A percentile compares a stretch with the other conserved stretches of the same genome.
Conservation (phyloP, 768 basidiomycete genomes). For the Cyclocybe aegerita region DNA sequence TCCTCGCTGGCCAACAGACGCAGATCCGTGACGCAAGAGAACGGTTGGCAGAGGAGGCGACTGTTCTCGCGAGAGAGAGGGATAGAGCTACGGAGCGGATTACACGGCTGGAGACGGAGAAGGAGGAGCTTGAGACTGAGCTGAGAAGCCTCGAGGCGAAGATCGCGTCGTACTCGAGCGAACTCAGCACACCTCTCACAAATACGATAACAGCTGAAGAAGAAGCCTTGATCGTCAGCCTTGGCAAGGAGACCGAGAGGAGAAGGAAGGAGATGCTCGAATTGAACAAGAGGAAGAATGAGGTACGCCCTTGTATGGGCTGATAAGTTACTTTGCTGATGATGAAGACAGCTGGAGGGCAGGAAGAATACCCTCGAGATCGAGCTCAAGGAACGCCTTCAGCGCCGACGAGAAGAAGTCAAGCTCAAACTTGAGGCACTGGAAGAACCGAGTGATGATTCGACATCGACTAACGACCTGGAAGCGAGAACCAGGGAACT, state of each 20-base stretch:
- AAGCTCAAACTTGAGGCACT: slow-evolving; percentile 72
- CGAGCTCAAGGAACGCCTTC: slow-evolving; percentile 87
- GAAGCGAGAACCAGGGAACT: slow-evolving; percentile 72
- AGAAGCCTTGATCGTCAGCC: slow-evolving; percentile 55
- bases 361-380: slow-evolving; percentile 85
- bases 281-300: slow-evolving; percentile 62
- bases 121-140: slow-evolving; percentile 75
- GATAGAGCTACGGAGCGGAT: too few relatives aligned
- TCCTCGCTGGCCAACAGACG: slow-evolving; percentile 65
- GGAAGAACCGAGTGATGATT: slow-evolving; percentile 61
- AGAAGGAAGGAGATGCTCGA: slow-evolving; percentile 71
- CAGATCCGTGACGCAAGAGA: slow-evolving; percentile 71
- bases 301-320: slow-evolving; percentile 46
- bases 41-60: slow-evolving; percentile 61
- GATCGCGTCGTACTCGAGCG: slow-evolving; percentile 61
- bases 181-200: slow-evolving; percentile 74
- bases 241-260: slow-evolving; percentile 76
- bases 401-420: slow-evolving; percentile 78
- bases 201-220: slow-evolving; percentile 76
- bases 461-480: slow-evolving; percentile 63
- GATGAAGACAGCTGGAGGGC: slow-evolving; percentile 57
- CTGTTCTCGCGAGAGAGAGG: slow-evolving; percentile 59
- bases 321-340: not conserved
- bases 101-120: slow-evolving; percentile 60
- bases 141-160: slow-evolving; percentile 60